Evolutionary conservation across 352 stramenopile species (phyloP), one percentile per base, ranked within the genome.

Genomic region (Phytophthora capsici): DNA sequence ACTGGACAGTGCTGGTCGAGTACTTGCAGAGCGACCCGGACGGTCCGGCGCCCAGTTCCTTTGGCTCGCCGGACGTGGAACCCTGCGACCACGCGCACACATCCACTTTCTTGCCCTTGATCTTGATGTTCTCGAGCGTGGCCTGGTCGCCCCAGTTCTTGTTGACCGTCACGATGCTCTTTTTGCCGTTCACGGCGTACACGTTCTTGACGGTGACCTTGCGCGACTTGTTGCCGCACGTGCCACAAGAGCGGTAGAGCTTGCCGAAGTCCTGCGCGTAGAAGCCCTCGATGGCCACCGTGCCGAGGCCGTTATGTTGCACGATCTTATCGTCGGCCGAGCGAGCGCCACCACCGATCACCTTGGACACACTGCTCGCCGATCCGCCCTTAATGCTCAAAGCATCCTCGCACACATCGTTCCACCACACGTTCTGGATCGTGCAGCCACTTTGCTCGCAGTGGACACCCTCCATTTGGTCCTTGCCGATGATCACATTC

Each of bases 61-160:
- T 40, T 6, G 56, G 56, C 45, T 64, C 56, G 16, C 61, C 63
- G 50, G 49, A 57, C 17, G 38, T 61, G 14, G 36, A 50, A 37
- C 48, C 59, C n/a, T 68, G 36, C 23, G 49, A 60, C 59, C 59
- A 68, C 20, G 43, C 30, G 36, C 59, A 68, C 49, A 62, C 59
- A 17, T 49, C 34, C 16, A 62, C 38, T 32, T 57, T 68, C 41
- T 55, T 68, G 47, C 50, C 51, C 40, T 73, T 69, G 70, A 75
- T 72, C 52, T 78, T 76, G 40, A 84, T 64, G 57, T 80, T 73
- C 36, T 74, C 75, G 20, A 78, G 54, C 64, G 61, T 75, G 58
- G 70, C 70, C 4, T 49, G 43, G 22, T 49, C 43, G 0, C 43
- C 43, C 43, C 43, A 49, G 43, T 49, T 49, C 43, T 34, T 71